Evolutionary conservation across 2,329 filamentous ascomycete genomes (phyloP).

Genomic region (Exophiala calicioides): DNA sequence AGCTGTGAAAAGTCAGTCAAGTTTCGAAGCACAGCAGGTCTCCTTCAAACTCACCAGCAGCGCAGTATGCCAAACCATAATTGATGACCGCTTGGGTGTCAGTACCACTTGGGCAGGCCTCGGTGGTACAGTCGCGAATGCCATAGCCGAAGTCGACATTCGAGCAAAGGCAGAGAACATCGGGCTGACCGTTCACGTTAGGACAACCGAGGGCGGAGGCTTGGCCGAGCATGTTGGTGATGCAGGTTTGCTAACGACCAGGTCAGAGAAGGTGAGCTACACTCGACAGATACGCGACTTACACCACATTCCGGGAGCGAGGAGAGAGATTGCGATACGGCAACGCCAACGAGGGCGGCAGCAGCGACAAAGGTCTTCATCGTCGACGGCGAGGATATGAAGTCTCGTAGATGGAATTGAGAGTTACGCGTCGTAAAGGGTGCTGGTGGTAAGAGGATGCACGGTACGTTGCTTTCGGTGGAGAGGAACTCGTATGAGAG

Average conservation of each 20-base stretch:
- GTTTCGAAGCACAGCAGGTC: not conserved
- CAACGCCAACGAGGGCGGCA: slow-evolving; percentile 29
- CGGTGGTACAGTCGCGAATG: slow-evolving; percentile 48
- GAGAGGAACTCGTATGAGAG: slow-evolving; percentile 17
- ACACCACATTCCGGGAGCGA: slow-evolving; percentile 34
- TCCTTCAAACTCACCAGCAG: slow-evolving; percentile 28
- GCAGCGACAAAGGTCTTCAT: slow-evolving; percentile 34
- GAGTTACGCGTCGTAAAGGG: slow-evolving; percentile 26
- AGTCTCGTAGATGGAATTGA: slow-evolving; percentile 15
- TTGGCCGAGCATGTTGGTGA: slow-evolving; percentile 47
- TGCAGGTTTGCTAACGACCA: slow-evolving; percentile 43
- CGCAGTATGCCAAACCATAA: slow-evolving; percentile 41
- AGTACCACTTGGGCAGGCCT: slow-evolving; percentile 44
- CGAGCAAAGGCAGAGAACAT: slow-evolving; percentile 44
- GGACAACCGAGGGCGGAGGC: slow-evolving; percentile 44
- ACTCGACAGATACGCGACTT: slow-evolving; percentile 19
- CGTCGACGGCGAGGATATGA: slow-evolving; percentile 18
- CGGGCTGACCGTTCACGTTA: slow-evolving; percentile 27
- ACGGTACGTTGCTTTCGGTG: slow-evolving; percentile 20
- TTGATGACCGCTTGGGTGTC: slow-evolving; percentile 37
- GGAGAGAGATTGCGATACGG: slow-evolving; percentile 28
- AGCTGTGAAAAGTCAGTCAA: slow-evolving; percentile 11
- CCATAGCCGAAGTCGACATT: slow-evolving; percentile 45
- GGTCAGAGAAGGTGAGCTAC: slow-evolving; percentile 26
- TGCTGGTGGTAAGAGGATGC: slow-evolving; percentile 25